Evolutionary conservation across 768 basidiomycete genomes (phyloP), one percentile per base, ranked within the genome.

Genomic region (Phanerodontia chrysosporium): DNA sequence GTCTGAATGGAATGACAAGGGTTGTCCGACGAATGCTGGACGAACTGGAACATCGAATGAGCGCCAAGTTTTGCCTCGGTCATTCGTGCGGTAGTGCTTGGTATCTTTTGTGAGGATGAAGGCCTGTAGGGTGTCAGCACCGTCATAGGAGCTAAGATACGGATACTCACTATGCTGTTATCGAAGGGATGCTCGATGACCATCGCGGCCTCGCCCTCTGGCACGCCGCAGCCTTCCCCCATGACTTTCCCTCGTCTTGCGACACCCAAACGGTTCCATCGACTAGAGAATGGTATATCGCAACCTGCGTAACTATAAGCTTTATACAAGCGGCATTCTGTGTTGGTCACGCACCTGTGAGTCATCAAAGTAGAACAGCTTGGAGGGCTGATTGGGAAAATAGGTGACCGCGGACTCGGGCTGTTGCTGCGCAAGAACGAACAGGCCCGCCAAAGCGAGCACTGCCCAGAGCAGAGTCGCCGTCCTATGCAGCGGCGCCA

Each of bases 291-390:
- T 94, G 92, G 66, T 90, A 94, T 49, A 96, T 76, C n/a, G 86
- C 89, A 24, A 74, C 76, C 86, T 89, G 69, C 30, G 49, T 14
- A 35, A 48, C 36, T 58, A 24, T 59, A 5, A 14, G 27, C 27
- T 44, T 14, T 24, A 8, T 32, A 44, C n/a, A 60, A n/a, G n/a
- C n/a, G n/a, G n/a, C n/a, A n/a, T n/a, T n/a, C n/a, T n/a, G n/a
- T n/a, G n/a, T n/a, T n/a, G n/a, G n/a, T n/a, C n/a, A n/a, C n/a
- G n/a, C 65, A 95, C 95, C 29, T 87, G 73, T 7, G 92, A 87
- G 74, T 97, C 96, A 62, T 98, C 91, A 74, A 98, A 97, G 80
- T 94, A 98, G 76, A 89, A 90, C 54, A 96, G 69, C 65, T 81
- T 79, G 13, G 82, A 81, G 9, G 94, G 93, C 35, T 90, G 75